phyloP scores from a whole-genome alignment of 1,284 basidiomycete genomes.

The Dichomitus squalens region DNA sequence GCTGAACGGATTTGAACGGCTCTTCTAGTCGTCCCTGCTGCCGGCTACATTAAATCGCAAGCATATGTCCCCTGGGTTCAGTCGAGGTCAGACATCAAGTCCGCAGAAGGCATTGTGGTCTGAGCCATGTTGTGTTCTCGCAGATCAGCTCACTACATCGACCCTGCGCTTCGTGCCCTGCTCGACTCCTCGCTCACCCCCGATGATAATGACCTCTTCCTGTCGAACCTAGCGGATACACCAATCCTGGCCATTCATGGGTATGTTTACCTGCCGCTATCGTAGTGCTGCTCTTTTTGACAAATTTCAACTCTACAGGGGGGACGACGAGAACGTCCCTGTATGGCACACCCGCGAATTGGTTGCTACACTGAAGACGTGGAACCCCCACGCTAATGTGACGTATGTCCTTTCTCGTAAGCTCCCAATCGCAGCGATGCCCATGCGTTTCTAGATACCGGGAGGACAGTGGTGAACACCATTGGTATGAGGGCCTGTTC shows the following conservation, averaged over 20 bases:
- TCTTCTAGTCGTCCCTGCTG: slow-evolving; percentile 63
- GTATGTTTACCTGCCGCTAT: slow-evolving; percentile 38
- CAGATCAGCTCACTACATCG: slow-evolving; percentile 74
- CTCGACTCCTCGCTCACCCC: slow-evolving; percentile 73
- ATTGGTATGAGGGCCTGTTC: slow-evolving; percentile 73
- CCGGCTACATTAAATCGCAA: slow-evolving; percentile 84
- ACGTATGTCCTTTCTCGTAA: slow-evolving; percentile 42
- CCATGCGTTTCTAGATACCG: slow-evolving; percentile 44
- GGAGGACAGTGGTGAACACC: slow-evolving; percentile 64
- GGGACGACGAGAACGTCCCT: slow-evolving; percentile 78
- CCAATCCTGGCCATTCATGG: slow-evolving; percentile 82
- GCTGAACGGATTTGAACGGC: slow-evolving; percentile 10
- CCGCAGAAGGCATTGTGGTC: not conserved
- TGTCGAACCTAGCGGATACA: slow-evolving; percentile 73
- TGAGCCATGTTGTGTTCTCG: not conserved
- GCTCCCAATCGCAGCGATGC: not conserved
- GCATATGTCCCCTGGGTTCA: slow-evolving; percentile 78
- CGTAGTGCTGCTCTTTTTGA: not conserved
- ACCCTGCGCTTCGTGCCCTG: slow-evolving; percentile 72
- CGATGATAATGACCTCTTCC: slow-evolving; percentile 86
- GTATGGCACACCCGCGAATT: slow-evolving; percentile 77
- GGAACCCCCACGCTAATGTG: slow-evolving; percentile 52
- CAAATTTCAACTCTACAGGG: slow-evolving; percentile 42
- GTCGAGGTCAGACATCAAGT: slow-evolving; percentile 45
- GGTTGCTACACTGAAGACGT: slow-evolving; percentile 57